phyloP scores from a whole-genome alignment of 805 yeast species.

The Yarrowia sp. region DNA sequence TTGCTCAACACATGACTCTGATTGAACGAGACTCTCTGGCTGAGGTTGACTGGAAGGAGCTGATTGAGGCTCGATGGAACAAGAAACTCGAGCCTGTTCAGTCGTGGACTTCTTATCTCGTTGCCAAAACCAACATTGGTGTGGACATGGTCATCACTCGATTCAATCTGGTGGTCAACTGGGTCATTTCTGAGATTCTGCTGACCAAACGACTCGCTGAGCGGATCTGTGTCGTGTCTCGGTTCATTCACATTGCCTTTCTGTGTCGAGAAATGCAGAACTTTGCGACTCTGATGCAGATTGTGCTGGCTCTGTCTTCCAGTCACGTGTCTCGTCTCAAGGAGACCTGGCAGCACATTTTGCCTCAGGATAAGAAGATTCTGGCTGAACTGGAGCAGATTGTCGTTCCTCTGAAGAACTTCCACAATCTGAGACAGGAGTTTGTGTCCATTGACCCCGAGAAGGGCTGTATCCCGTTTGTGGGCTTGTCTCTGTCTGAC shows the following conservation, averaged over 20 bases:
- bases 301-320: slow-evolving; percentile 79
- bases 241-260: slow-evolving; percentile 85
- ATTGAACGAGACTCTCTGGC: slow-evolving; percentile 83
- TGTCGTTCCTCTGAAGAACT: slow-evolving; percentile 78
- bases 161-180: slow-evolving; percentile 86
- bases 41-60: slow-evolving; percentile 91
- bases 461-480: slow-evolving; percentile 86
- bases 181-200: slow-evolving; percentile 89
- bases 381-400: slow-evolving; percentile 73
- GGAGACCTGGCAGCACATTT: slow-evolving; percentile 76
- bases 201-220: slow-evolving; percentile 67
- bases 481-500: slow-evolving; percentile 85
- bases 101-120: slow-evolving; percentile 83
- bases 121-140: slow-evolving; percentile 67
- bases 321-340: slow-evolving; percentile 63
- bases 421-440: slow-evolving; percentile 67
- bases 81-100: slow-evolving; percentile 68
- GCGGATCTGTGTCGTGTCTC: slow-evolving; percentile 73
- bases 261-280: slow-evolving; percentile 69
- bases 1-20: slow-evolving; percentile 84
- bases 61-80: slow-evolving; percentile 78
- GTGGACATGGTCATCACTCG: slow-evolving; percentile 82
- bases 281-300: slow-evolving; percentile 86
- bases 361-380: slow-evolving; percentile 72
- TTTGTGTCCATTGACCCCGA: slow-evolving; percentile 66